phyloP scores from a whole-genome alignment of 495 filamentous ascomycete genomes.

The Neurospora sp. region DNA sequence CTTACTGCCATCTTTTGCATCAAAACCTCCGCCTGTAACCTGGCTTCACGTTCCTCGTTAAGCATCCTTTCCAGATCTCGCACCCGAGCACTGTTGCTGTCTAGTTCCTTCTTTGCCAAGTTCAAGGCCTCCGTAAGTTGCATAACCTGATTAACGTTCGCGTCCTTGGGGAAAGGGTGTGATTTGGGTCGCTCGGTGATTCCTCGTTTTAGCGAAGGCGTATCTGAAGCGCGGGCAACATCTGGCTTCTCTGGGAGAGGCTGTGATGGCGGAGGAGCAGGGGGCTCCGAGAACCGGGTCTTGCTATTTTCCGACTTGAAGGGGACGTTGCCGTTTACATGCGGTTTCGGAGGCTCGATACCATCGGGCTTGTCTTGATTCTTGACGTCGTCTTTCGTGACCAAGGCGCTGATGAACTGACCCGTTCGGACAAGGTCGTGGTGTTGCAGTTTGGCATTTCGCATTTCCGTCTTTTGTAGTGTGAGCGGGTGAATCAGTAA shows the following conservation, averaged over 20 bases:
- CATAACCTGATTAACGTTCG: constrained; percentile 59
- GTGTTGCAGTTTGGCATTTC: constrained; percentile 74
- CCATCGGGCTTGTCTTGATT: constrained; percentile 44
- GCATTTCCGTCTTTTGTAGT: constrained; percentile 64
- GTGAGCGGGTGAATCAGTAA: not conserved
- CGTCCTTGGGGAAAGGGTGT: constrained; percentile 45
- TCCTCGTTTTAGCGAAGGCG: constrained; percentile 55
- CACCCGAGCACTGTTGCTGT: constrained; percentile 64
- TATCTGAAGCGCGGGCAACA: constrained; percentile 41
- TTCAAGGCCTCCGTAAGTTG: constrained; percentile 74
- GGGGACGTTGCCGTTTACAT: constrained; percentile 31
- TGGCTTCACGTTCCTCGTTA: constrained; percentile 66
- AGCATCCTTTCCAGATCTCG: constrained; percentile 74
- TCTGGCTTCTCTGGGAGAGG: constrained; percentile 87
- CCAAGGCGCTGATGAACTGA: constrained; percentile 65
- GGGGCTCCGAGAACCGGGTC: constrained; percentile 75
- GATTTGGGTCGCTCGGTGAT: constrained; percentile 66
- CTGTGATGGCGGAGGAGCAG: constrained; percentile 84
- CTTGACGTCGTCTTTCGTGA: constrained; percentile 63
- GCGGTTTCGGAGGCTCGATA: constrained; percentile 30
- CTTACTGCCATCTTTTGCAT: constrained; percentile 58
- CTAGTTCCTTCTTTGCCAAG: constrained; percentile 70
- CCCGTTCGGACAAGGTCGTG: constrained; percentile 73
- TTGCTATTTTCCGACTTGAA: constrained; percentile 47
- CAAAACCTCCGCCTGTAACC: constrained; percentile 73